These are phyloP conservation scores for Penicillium ucsense DNA, from an alignment of 495 filamentous ascomycete species.

Conservation along the genomic window DNA sequence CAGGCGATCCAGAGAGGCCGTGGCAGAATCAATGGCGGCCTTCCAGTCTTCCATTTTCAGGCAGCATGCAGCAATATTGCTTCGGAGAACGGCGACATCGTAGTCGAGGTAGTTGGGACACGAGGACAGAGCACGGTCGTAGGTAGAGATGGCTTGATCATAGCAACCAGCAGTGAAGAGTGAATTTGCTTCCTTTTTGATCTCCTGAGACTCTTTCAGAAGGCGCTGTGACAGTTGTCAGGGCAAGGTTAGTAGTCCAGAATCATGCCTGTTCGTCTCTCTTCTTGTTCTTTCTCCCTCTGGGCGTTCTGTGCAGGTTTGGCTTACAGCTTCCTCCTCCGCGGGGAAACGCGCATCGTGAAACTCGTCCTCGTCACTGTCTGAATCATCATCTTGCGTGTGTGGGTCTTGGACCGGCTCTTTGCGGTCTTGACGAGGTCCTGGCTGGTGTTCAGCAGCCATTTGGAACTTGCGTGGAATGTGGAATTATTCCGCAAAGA, in stretches of 20 bases:
- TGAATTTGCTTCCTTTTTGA: conserved; percentile 69
- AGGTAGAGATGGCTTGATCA: conserved; percentile 78
- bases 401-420: conserved; percentile 3
- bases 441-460: not conserved
- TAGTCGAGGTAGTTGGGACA: conserved; percentile 86
- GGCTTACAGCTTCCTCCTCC: conserved; percentile 65
- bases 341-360: conserved; percentile 53
- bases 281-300: too few relatives aligned
- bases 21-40: conserved; percentile 65
- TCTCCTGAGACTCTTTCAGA: conserved; percentile 59
- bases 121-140: conserved; percentile 71
- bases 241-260: not conserved
- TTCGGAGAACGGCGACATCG: conserved; percentile 42
- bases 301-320: not conserved
- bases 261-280: too few relatives aligned
- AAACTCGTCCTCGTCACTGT: conserved; percentile 37
- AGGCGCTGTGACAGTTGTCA: conserved; percentile 40
- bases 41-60: conserved; percentile 84
- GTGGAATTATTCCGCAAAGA: too few relatives aligned
- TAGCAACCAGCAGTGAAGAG: conserved; percentile 65
- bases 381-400: conserved; percentile 11
- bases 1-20: conserved; percentile 59
- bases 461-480: not conserved
- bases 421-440: too few relatives aligned
- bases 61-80: conserved; percentile 53